Evolutionary conservation across 495 filamentous ascomycete genomes (phyloP).

Genomic region (Gamarada debralockiae): DNA sequence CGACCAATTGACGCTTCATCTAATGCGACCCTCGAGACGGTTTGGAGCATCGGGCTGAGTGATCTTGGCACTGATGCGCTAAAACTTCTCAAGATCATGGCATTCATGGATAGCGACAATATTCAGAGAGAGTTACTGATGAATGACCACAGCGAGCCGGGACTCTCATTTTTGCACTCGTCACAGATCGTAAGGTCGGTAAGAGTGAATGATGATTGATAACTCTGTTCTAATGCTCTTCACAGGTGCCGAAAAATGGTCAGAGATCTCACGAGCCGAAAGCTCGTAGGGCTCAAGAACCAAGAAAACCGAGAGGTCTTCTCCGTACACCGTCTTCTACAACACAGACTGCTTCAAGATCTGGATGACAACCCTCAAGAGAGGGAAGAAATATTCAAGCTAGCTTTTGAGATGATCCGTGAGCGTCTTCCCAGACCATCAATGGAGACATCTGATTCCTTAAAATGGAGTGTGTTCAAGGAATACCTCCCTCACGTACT

Average conservation of each 20-base stretch:
- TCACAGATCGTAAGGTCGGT: conserved; percentile 10
- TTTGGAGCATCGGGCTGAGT: conserved; percentile 23
- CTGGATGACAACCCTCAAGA: neutral
- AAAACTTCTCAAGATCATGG: conserved; percentile 26
- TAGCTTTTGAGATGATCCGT: conserved; percentile 16
- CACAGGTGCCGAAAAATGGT: conserved; percentile 13
- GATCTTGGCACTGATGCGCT: conserved; percentile 18
- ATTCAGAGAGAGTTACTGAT: conserved; percentile 24
- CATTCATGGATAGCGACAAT: conserved; percentile 21
- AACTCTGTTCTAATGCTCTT: conserved; percentile 4
- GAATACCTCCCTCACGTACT: conserved; percentile 19
- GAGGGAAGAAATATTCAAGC: conserved; percentile 5
- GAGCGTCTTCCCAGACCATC: conserved; percentile 12
- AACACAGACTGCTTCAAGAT: neutral
- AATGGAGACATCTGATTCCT: conserved; percentile 19
- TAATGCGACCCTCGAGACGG: neutral
- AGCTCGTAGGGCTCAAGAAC: neutral
- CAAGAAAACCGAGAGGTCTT: neutral
- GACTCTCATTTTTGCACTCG: conserved; percentile 21
- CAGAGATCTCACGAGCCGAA: neutral
- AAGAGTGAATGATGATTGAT: neutral
- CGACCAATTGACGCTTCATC: neutral
- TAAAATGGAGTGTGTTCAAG: conserved; percentile 10
- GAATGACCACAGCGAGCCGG: conserved; percentile 18
- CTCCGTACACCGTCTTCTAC: conserved; percentile 1